Percentiles rank a stretch among this genome's conserved stretches.
Conservation (phyloP, 2,329 filamentous ascomycete genomes). For the Rosellinia necatrix region DNA sequence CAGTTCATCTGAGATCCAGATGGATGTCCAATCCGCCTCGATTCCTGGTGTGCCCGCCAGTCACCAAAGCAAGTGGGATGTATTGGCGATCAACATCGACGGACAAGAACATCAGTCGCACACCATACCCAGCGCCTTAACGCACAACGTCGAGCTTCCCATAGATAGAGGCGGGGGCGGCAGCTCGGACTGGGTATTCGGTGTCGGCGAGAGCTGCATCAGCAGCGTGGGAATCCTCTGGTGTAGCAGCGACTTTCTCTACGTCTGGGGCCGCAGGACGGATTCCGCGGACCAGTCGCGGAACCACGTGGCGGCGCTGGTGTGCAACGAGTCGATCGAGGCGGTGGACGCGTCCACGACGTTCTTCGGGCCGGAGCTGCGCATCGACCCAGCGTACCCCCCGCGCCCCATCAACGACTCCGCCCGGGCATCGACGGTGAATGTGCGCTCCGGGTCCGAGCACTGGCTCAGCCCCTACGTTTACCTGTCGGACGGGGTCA, state of each 20-base stretch:
- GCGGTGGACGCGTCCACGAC: conserved; percentile 31
- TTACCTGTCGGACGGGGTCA: not conserved
- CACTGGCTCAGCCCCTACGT: not conserved
- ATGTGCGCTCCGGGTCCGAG: too few relatives aligned
- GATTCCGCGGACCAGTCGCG: conserved; percentile 29
- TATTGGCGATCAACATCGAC: not conserved
- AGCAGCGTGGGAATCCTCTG: not conserved
- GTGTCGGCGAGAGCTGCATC: not conserved
- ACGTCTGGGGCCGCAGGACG: conserved; percentile 22
- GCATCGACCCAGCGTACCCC: conserved; percentile 26
- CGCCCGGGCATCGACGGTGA: too few relatives aligned
- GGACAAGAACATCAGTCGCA: not conserved
- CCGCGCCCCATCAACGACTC: not conserved
- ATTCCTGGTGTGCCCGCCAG: not conserved
- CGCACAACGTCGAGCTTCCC: not conserved
- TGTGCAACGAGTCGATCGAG: conserved; percentile 47
- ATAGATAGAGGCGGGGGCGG: too few relatives aligned
- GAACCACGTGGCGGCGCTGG: conserved; percentile 43
- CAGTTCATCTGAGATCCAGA: not conserved
- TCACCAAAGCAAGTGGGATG: not conserved
- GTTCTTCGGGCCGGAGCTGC: conserved; percentile 28
- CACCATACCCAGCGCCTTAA: not conserved
- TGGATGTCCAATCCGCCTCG: not conserved
- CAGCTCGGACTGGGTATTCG: not conserved
- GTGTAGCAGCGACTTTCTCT: not conserved